A percentile compares a stretch with the other conserved stretches of the same genome.
phyloP scores from a whole-genome alignment of 2,329 filamentous ascomycete species.

The Tolypocladium album region DNA sequence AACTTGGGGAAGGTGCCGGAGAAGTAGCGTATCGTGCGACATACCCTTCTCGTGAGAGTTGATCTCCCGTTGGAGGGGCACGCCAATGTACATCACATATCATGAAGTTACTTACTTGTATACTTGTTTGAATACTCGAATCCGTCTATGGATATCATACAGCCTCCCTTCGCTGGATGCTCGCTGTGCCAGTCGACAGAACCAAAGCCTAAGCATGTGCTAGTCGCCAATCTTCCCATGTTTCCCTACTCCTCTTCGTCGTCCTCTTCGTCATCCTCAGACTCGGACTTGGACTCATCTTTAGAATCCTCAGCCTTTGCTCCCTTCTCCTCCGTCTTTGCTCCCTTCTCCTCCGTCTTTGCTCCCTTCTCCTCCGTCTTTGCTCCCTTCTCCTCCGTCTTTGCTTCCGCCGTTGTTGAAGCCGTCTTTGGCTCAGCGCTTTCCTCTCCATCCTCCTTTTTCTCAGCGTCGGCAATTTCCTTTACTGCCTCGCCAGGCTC shows the following conservation, averaged over 20 bases:
- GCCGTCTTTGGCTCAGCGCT: background rate
- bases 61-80: too few relatives aligned
- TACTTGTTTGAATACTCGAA: background rate
- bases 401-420: background rate
- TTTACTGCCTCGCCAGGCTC: slow-evolving; percentile 21
- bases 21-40: background rate
- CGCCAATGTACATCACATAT: background rate
- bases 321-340: too few relatives aligned
- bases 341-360: too few relatives aligned
- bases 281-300: background rate
- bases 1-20: background rate
- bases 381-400: too few relatives aligned
- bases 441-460: slow-evolving; percentile 17
- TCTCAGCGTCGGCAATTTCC: slow-evolving; percentile 25
- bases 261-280: slow-evolving; percentile 10
- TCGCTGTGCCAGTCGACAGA: background rate
- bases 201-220: background rate
- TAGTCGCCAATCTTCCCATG: slow-evolving; percentile 1
- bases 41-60: background rate
- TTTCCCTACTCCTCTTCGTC: slow-evolving; percentile 5
- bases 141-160: slow-evolving; percentile 3
- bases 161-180: slow-evolving; percentile 1
- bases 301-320: slow-evolving; percentile 16
- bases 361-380: too few relatives aligned
- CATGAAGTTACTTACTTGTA: background rate